These are phyloP conservation scores for Pulicaria dysenterica DNA, from an alignment of 129 eudicot species.

Conservation along the genomic window DNA sequence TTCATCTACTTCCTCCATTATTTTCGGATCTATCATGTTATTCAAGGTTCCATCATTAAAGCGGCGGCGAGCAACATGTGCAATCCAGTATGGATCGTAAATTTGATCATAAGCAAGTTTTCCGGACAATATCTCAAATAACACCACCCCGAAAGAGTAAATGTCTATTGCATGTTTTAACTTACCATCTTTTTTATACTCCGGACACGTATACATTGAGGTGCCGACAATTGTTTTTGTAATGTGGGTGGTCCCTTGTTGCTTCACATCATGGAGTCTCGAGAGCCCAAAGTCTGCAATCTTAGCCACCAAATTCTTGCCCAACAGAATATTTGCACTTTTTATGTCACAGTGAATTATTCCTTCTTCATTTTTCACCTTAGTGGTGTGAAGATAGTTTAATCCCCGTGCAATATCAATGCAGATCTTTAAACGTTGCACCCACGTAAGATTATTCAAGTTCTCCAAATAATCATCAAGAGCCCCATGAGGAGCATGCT, in stretches of 20 bases:
- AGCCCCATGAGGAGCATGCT: slow-evolving; percentile 3
- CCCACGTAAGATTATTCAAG: neutral
- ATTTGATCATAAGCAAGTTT: neutral
- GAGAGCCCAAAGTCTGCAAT: slow-evolving; percentile 27
- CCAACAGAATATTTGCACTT: slow-evolving; percentile 6
- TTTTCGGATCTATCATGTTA: neutral
- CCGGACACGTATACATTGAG: neutral
- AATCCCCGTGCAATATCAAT: slow-evolving; percentile 15
- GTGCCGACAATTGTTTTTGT: slow-evolving; percentile 4
- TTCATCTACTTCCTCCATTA: slow-evolving; percentile 7
- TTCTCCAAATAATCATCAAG: neutral
- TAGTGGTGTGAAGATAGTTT: neutral
- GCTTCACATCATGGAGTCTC: neutral
- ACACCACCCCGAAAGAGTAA: slow-evolving; percentile 14
- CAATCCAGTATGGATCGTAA: neutral
- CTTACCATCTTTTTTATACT: neutral
- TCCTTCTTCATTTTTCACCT: no score
- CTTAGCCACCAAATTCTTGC: neutral
- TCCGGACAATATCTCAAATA: neutral
- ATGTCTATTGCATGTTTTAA: neutral
- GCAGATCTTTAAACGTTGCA: neutral
- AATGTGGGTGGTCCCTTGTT: neutral
- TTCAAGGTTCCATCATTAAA: neutral
- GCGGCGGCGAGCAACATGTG: neutral
- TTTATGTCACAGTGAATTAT: slow-evolving; percentile 24